phyloP scores from a whole-genome alignment of 1,139 yeast species.

The Geotrichum histeridarum region DNA sequence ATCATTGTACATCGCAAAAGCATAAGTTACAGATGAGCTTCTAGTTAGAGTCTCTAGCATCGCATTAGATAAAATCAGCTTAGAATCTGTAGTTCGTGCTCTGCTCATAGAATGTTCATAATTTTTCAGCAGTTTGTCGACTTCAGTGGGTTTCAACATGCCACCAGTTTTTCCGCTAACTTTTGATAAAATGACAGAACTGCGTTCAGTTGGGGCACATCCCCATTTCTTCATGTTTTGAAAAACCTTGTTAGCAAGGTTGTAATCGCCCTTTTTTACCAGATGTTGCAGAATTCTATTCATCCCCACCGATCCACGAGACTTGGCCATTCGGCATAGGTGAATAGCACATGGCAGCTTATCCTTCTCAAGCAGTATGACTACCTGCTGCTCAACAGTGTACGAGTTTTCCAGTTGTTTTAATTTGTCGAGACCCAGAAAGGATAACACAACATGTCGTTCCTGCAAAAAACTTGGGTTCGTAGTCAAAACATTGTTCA shows the following conservation, averaged over 20 bases:
- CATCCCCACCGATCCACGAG: slow-evolving; percentile 19
- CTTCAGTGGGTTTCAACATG: slow-evolving; percentile 3
- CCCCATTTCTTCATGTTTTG: slow-evolving; percentile 19
- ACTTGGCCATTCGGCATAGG: slow-evolving; percentile 18
- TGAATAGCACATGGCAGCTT: slow-evolving; percentile 17
- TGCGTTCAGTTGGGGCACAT: slow-evolving; percentile 16
- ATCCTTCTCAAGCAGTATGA: slow-evolving; percentile 6
- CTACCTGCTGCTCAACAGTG: slow-evolving; percentile 16
- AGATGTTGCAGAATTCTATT: slow-evolving; percentile 14
- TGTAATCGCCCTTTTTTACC: slow-evolving; percentile 1
- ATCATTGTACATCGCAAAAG: slow-evolving; percentile 16
- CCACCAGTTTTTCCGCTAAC: background rate
- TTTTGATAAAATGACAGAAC: slow-evolving; percentile 12
- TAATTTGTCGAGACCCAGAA: slow-evolving; percentile 12
- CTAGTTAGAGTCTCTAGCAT: slow-evolving; percentile 14
- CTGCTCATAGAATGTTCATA: slow-evolving; percentile 13
- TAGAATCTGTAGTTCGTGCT: slow-evolving; percentile 1
- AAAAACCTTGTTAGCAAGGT: slow-evolving; percentile 12
- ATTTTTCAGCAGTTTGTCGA: slow-evolving; percentile 13
- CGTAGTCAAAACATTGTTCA: slow-evolving; percentile 4
- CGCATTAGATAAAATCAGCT: slow-evolving; percentile 15
- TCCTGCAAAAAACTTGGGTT: slow-evolving; percentile 14
- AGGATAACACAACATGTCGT: slow-evolving; percentile 12
- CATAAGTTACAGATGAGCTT: slow-evolving; percentile 8
- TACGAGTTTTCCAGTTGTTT: slow-evolving; percentile 14